A percentile compares a stretch with the other conserved stretches of the same genome.
Evolutionary conservation across 371 early-diverging fungal species (phyloP).

Genomic region (Apophysomyces elegans): DNA sequence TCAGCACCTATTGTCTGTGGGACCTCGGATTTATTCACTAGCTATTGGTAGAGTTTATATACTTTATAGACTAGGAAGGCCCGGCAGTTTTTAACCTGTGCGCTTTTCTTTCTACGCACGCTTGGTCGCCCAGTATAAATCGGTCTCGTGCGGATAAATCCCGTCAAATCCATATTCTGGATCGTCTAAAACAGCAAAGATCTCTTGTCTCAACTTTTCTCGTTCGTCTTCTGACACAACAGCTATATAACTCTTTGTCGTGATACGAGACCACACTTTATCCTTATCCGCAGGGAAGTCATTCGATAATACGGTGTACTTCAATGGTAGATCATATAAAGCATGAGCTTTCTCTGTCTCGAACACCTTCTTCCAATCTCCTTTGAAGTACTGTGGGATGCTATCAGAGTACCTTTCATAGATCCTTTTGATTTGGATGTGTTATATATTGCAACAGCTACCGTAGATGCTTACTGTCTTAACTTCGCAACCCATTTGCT

Average conservation of each 20-base stretch:
- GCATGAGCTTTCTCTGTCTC: slow-evolving; percentile 27
- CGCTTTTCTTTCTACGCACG: not conserved
- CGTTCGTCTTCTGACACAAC: slow-evolving; percentile 27
- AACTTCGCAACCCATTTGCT: slow-evolving; percentile 43
- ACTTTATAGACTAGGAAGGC: no score
- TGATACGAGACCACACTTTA: slow-evolving; percentile 38
- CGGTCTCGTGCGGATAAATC: slow-evolving; percentile 41
- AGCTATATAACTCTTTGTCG: slow-evolving; percentile 52
- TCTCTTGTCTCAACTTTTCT: slow-evolving; percentile 23
- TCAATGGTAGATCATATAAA: slow-evolving; percentile 30
- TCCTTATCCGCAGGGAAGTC: slow-evolving; percentile 22
- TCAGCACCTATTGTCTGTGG: no score
- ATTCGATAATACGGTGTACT: slow-evolving; percentile 26
- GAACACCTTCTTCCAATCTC: slow-evolving; percentile 42
- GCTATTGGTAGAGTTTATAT: no score
- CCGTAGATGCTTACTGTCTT: slow-evolving; percentile 27
- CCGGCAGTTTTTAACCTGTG: no score
- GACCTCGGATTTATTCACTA: no score
- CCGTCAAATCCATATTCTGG: slow-evolving; percentile 20
- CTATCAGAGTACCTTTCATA: slow-evolving; percentile 37
- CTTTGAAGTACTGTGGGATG: slow-evolving; percentile 47
- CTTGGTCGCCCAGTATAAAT: slow-evolving; percentile 37
- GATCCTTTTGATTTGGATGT: slow-evolving; percentile 14
- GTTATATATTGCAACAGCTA: not conserved
- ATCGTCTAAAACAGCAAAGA: slow-evolving; percentile 32